A percentile compares a stretch with the other conserved stretches of the same genome.
Evolutionary conservation across 176 grass and related monocot species (phyloP).

Genomic region (Oryza coarctata): DNA sequence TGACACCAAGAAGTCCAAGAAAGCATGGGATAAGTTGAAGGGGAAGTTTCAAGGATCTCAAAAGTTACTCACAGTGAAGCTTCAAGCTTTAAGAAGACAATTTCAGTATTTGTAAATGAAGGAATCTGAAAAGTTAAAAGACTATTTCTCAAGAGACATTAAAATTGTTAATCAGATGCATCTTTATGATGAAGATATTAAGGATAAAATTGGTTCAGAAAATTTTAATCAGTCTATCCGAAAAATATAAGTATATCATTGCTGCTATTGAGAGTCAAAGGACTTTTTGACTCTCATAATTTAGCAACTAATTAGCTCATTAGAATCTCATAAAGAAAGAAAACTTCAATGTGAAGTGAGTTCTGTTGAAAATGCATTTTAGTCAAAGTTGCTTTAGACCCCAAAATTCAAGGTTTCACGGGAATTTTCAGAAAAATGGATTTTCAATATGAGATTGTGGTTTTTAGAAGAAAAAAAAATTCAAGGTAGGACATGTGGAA

Average conservation of each 20-base stretch:
- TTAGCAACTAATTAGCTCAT: not conserved
- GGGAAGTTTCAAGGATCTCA: not conserved
- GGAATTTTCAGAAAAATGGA: not conserved
- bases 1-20: not conserved
- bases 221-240: not conserved
- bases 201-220: not conserved
- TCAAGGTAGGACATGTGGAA: no score
- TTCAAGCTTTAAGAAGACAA: no score
- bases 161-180: not conserved
- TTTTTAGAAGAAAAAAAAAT: no score
- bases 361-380: not conserved
- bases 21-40: not conserved
- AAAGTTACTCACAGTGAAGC: not conserved
- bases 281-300: not conserved
- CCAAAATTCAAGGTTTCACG: no score
- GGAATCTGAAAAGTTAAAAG: no score
- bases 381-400: not conserved
- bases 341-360: not conserved
- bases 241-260: not conserved
- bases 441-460: not conserved
- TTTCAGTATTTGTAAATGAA: conserved; percentile 1
- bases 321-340: conserved; percentile 20
- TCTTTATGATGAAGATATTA: not conserved
- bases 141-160: not conserved
- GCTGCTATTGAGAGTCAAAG: not conserved